A percentile compares a stretch with the other conserved stretches of the same genome.
Evolutionary conservation across 441 rosid species (phyloP).

Genomic region (Brassica balearica): DNA sequence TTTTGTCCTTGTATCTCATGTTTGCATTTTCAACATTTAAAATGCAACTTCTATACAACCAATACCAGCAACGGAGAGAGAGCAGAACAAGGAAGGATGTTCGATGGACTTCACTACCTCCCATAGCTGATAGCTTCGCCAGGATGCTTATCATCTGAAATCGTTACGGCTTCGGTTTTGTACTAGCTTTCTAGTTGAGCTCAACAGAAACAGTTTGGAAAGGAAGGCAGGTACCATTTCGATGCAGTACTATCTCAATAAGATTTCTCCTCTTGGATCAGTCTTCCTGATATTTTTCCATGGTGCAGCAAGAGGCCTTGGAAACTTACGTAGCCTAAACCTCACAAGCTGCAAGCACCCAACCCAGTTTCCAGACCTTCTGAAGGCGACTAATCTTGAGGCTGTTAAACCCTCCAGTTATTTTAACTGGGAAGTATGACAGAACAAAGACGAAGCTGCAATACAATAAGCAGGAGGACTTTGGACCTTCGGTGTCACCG

Average conservation of each 20-base stretch:
- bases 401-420: no score
- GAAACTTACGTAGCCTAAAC: constrained; percentile 44
- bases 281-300: constrained; percentile 18
- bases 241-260: not conserved
- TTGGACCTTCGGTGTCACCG: no score
- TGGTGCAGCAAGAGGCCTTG: constrained; percentile 36
- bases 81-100: constrained; percentile 28
- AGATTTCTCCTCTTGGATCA: not conserved
- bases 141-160: constrained; percentile 35
- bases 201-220: constrained; percentile 36
- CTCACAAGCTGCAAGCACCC: constrained; percentile 46
- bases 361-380: constrained; percentile 40
- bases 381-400: constrained; percentile 43
- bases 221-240: constrained; percentile 29
- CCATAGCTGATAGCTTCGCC: constrained; percentile 29
- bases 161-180: constrained; percentile 36
- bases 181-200: constrained; percentile 38
- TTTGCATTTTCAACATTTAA: constrained; percentile 10
- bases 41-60: not conserved
- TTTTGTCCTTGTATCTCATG: constrained; percentile 17
- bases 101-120: constrained; percentile 33
- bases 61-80: constrained; percentile 3
- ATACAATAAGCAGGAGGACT: no score
- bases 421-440: no score
- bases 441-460: no score